Percentiles rank a stretch among this genome's conserved stretches.
Evolutionary conservation across 2,329 filamentous ascomycete genomes (phyloP).

Genomic region (Apiospora rasikravindrae): DNA sequence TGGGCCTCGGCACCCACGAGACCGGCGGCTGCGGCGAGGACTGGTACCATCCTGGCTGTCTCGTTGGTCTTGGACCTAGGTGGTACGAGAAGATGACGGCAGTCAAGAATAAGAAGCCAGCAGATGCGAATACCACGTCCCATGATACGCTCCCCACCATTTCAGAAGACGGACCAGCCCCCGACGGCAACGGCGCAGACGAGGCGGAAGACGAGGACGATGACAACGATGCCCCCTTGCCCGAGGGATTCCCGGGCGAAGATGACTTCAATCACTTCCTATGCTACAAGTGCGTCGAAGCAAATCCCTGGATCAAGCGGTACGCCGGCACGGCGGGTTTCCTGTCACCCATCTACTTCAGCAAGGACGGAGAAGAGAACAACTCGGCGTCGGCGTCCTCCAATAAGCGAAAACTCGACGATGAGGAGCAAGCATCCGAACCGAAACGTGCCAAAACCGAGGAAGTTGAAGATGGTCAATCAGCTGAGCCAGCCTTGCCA

Average conservation of each 20-base stretch:
- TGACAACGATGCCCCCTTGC: slow-evolving; percentile 70
- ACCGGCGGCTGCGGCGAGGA: slow-evolving; percentile 93
- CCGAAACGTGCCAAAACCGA: slow-evolving; percentile 61
- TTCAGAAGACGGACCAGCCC: slow-evolving; percentile 47
- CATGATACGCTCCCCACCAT: slow-evolving; percentile 52
- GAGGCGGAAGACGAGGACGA: slow-evolving; percentile 42
- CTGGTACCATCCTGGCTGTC: slow-evolving; percentile 95
- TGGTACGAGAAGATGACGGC: slow-evolving; percentile 64
- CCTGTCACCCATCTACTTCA: slow-evolving; percentile 69
- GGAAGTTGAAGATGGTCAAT: slow-evolving; percentile 27
- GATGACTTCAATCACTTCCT: slow-evolving; percentile 89
- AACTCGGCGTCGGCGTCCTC: slow-evolving; percentile 32
- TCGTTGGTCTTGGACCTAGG: slow-evolving; percentile 78
- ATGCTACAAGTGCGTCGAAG: slow-evolving; percentile 91
- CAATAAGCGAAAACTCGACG: slow-evolving; percentile 72
- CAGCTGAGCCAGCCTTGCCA: neutral
- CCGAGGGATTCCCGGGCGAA: slow-evolving; percentile 85
- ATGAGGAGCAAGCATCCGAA: slow-evolving; percentile 44
- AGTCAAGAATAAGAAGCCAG: slow-evolving; percentile 33
- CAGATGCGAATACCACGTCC: slow-evolving; percentile 21
- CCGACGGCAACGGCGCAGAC: neutral
- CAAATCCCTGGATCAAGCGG: slow-evolving; percentile 88
- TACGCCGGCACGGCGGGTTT: slow-evolving; percentile 86
- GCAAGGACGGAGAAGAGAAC: slow-evolving; percentile 29
- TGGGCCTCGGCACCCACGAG: slow-evolving; percentile 80